A percentile compares a stretch with the other conserved stretches of the same genome.
Conservation (phyloP, 2,329 filamentous ascomycete genomes). For the Botrytis deweyae region DNA sequence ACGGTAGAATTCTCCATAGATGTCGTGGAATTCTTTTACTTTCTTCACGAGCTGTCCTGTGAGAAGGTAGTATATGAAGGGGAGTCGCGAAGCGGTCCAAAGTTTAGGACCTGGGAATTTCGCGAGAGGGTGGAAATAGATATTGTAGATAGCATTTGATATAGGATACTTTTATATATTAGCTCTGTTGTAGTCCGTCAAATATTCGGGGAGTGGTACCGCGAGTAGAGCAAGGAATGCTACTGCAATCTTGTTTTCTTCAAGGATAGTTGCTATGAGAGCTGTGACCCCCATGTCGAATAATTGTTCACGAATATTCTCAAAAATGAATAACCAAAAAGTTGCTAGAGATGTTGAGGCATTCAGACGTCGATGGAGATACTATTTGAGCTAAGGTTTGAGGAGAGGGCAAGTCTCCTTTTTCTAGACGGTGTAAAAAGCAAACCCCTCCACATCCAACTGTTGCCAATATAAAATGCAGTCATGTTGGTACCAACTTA, state of each 20-base stretch:
- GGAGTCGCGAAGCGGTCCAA: neutral
- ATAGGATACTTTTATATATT: neutral
- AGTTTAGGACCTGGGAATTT: neutral
- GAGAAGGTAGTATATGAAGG: conserved; percentile 2
- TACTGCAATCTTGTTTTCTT: neutral
- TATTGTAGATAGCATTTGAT: neutral
- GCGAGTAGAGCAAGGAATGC: neutral
- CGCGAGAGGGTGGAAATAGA: neutral
- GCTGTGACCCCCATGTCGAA: neutral
- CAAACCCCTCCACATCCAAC: neutral
- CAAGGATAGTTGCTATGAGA: neutral
- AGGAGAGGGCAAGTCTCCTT: neutral
- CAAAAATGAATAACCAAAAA: neutral
- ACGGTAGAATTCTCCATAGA: neutral
- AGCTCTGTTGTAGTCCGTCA: neutral
- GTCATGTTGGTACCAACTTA: neutral
- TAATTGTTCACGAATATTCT: neutral
- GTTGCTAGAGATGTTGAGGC: neutral
- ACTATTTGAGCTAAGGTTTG: neutral
- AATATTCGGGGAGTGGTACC: neutral
- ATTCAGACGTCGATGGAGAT: neutral
- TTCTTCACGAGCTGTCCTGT: neutral
- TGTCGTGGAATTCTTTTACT: conserved; percentile 5
- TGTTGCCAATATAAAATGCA: neutral
- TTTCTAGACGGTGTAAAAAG: neutral